Percentiles rank a stretch among this genome's conserved stretches.
Evolutionary conservation across 768 basidiomycete genomes (phyloP).

Genomic region (Tubosaeta sp.): DNA sequence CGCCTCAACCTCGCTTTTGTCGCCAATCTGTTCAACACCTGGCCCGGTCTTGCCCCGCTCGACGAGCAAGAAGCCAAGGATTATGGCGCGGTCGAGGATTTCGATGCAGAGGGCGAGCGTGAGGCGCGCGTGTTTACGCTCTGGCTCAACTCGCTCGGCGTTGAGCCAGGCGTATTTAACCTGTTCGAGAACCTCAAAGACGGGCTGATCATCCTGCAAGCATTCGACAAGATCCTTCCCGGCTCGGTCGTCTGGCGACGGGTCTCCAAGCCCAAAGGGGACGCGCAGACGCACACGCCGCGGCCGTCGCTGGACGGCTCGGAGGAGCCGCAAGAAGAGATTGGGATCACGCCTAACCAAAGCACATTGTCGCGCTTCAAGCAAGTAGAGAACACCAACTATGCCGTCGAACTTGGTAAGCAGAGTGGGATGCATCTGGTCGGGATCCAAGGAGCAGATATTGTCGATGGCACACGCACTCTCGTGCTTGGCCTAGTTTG

Average conservation of each 20-base stretch:
- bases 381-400: constrained; percentile 97
- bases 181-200: constrained; percentile 95
- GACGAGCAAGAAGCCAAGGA: constrained; percentile 93
- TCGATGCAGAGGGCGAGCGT: constrained; percentile 97
- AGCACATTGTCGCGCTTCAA: constrained; percentile 91
- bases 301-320: constrained; percentile 24
- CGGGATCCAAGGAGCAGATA: constrained; percentile 96
- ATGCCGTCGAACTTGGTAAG: constrained; percentile 87
- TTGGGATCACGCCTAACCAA: constrained; percentile 80
- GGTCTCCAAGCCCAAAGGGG: constrained; percentile 85
- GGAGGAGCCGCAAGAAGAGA: constrained; percentile 70
- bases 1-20: constrained; percentile 98
- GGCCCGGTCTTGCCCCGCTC: constrained; percentile 90
- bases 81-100: constrained; percentile 88
- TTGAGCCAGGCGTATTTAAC: constrained; percentile 95
- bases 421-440: constrained; percentile 94
- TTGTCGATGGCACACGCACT: constrained; percentile 90
- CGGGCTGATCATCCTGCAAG: constrained; percentile 87
- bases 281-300: constrained; percentile 32
- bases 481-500: constrained; percentile 94
- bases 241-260: constrained; percentile 93
- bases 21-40: constrained; percentile 97
- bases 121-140: constrained; percentile 97
- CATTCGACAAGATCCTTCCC: constrained; percentile 93
- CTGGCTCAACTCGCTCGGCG: constrained; percentile 96